Evolutionary conservation across 352 stramenopile genomes (phyloP), one percentile per base, ranked within the genome.

Genomic region (Thraustotheca clavata): DNA sequence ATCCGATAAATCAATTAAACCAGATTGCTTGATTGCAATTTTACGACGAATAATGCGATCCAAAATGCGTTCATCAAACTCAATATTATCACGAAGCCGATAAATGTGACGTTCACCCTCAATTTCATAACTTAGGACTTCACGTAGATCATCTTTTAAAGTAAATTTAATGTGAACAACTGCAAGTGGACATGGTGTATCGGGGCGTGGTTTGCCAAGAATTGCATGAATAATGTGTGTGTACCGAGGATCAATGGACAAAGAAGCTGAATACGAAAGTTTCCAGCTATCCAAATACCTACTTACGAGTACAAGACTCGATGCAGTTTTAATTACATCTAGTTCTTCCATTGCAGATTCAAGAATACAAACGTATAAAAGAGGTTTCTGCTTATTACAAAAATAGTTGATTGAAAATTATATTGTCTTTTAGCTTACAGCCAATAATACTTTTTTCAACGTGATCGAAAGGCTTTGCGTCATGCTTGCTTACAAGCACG

Each of bases 101-200:
- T 65, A 54, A 9, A 65, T 34, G 18, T 65, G 57, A 9, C 57
- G 36, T 27, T 65, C 57, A 46, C 47, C 47, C 43, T 65, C 57
- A 26, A 65, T 65, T 33, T 65, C 57, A 33, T 54, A 65, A 27
- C 35, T 54, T 7, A 24, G 6, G 24, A 65, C 41, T 3, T 65
- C 57, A 22, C 57, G 57, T 29, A 65, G 27, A 46, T 65, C 57
- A 20, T 65, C 57, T 11, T 29, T 52, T 29, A 65, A 46, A 3
- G 57, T 36, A 35, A 65, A 65, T 33, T 65, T 65, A 16, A 65
- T 35, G 20, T 65, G 57, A 16, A 65, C 57, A 7, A 65, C 57
- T 12, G 57, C 57, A 33, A 65, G 36, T 2, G 57, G 57, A 32
- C 57, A 55, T 11, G 57, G 57, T 14, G 57, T 65, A 46, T 55